A percentile compares a stretch with the other conserved stretches of the same genome.
Conservation (phyloP, 305 asterid species). For the Fraxinus latifolia region DNA sequence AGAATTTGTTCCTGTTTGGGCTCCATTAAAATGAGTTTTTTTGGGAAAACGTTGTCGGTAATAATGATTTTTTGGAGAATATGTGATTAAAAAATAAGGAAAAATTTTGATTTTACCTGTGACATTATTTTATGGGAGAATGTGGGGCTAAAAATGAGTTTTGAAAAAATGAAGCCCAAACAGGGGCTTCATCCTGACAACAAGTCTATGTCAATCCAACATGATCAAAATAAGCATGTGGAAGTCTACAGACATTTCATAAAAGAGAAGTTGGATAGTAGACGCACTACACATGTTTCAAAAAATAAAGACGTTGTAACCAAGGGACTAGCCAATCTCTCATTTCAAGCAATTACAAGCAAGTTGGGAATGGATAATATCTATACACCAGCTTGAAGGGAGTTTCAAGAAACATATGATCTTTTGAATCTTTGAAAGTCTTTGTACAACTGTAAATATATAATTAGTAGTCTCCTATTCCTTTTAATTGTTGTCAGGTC, state of each 20-base stretch:
- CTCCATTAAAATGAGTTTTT: background rate
- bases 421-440: background rate
- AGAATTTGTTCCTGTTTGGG: background rate
- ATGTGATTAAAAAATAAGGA: no score
- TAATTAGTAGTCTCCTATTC: background rate
- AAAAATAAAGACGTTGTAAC: background rate
- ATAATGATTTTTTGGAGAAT: no score
- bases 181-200: background rate
- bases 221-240: background rate
- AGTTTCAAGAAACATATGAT: background rate
- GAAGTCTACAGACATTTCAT: background rate
- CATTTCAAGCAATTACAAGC: background rate
- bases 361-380: background rate
- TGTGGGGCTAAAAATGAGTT: no score
- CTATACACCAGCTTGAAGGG: background rate
- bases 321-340: background rate
- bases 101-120: no score
- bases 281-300: background rate
- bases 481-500: background rate
- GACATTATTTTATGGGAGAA: no score
- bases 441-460: background rate
- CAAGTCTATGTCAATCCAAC: background rate
- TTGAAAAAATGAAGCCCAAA: no score
- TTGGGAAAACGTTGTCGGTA: background rate
- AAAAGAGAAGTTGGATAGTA: background rate